phyloP scores from a whole-genome alignment of 2,329 filamentous ascomycete genomes.

The Bipolaris cookei region DNA sequence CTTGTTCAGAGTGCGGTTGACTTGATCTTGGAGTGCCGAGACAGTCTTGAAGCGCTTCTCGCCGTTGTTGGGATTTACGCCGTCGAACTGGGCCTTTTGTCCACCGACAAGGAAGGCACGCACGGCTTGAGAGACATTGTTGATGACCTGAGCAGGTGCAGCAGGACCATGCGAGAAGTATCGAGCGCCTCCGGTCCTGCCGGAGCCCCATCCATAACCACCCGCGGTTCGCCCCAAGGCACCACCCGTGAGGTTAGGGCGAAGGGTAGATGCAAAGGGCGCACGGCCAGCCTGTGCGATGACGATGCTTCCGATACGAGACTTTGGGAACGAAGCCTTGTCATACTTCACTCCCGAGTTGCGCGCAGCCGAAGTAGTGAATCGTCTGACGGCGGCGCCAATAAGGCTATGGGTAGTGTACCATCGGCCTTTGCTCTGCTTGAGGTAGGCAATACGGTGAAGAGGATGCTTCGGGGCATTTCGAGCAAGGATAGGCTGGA shows the following conservation, averaged over 20 bases:
- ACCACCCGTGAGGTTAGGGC: conserved; percentile 90
- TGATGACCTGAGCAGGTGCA: conserved; percentile 85
- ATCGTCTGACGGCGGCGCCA: conserved; percentile 56
- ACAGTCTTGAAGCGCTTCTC: conserved; percentile 81
- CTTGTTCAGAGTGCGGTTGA: conserved; percentile 69
- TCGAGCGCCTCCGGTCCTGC: conserved; percentile 72
- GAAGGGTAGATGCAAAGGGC: conserved; percentile 85
- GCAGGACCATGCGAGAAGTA: conserved; percentile 91
- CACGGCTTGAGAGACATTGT: conserved; percentile 93
- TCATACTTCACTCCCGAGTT: conserved; percentile 54
- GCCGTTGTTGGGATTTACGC: conserved; percentile 69
- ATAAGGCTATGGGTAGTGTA: conserved; percentile 63
- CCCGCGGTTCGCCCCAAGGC: conserved; percentile 83
- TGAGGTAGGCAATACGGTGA: conserved; percentile 66
- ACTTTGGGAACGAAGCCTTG: conserved; percentile 61
- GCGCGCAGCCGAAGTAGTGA: conserved; percentile 57
- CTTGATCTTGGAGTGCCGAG: conserved; percentile 75
- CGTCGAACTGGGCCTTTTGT: conserved; percentile 86
- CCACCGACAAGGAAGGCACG: conserved; percentile 92
- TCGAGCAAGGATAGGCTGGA: conserved; percentile 67
- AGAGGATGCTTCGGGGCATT: conserved; percentile 64
- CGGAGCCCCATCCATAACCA: conserved; percentile 81
- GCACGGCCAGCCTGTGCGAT: conserved; percentile 73
- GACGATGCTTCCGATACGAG: conserved; percentile 62
- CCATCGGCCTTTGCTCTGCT: conserved; percentile 68